These are phyloP conservation scores for Sugiyamaella qingdaonensis DNA, from an alignment of 805 yeast species.

Conservation along the genomic window DNA sequence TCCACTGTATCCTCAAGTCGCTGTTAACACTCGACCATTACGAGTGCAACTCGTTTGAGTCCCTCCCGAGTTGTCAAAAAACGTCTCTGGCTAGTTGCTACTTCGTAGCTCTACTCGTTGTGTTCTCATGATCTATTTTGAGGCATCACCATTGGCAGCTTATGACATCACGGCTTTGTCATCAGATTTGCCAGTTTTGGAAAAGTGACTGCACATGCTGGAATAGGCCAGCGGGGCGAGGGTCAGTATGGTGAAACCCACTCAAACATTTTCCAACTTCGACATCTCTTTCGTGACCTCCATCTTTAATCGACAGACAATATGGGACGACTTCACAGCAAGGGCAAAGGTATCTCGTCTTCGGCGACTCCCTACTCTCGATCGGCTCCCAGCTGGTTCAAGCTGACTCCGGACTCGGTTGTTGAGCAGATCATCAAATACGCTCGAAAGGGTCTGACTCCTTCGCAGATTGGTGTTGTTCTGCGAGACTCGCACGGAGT, in stretches of 20 bases:
- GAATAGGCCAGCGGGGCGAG: background rate
- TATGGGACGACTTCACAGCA: slow-evolving; percentile 99
- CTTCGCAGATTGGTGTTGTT: slow-evolving; percentile 98
- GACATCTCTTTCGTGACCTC: background rate
- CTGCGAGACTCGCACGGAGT: slow-evolving; percentile 99
- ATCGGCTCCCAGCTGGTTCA: slow-evolving; percentile 99
- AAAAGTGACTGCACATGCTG: background rate
- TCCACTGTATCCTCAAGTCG: background rate
- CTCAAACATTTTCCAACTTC: background rate
- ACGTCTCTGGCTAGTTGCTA: no score
- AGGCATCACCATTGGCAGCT: no score
- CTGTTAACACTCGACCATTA: background rate
- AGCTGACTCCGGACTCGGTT: slow-evolving; percentile 89
- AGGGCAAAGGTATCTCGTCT: slow-evolving; percentile 99
- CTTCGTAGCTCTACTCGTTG: no score
- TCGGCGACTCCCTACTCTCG: slow-evolving; percentile 99
- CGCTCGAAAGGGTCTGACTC: slow-evolving; percentile 99
- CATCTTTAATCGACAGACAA: slow-evolving; percentile 30
- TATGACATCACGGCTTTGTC: no score
- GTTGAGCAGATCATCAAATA: slow-evolving; percentile 98
- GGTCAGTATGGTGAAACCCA: background rate
- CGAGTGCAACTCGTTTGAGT: no score
- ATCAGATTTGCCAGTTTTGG: background rate
- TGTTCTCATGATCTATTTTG: no score
- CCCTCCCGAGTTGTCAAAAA: no score